Percentiles rank a stretch among this genome's conserved stretches.
Evolutionary conservation across 345 rosid genomes (phyloP).

Genomic region (Nephelium lappaceum): DNA sequence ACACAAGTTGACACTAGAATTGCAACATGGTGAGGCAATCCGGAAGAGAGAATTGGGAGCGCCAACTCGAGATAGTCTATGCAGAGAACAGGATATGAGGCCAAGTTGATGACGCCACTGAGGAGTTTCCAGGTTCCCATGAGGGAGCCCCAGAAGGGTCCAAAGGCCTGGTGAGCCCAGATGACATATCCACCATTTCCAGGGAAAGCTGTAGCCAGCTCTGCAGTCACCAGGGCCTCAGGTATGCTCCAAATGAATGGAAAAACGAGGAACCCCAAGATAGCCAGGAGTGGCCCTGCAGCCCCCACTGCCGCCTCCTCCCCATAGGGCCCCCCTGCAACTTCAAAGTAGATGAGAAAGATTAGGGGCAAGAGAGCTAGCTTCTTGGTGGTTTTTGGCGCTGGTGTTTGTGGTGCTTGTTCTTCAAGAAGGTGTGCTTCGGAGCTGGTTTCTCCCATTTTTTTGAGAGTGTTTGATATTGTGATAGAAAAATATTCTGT

Average conservation of each 20-base stretch:
- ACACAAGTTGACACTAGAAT: conserved; percentile 40
- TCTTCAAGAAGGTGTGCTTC: not conserved
- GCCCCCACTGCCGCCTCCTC: conserved; percentile 82
- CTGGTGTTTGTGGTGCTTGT: conserved; percentile 11
- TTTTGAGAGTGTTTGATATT: not conserved
- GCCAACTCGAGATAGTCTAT: conserved; percentile 59
- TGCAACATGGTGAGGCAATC: conserved; percentile 57
- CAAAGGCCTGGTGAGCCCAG: conserved; percentile 83
- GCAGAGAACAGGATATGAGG: conserved; percentile 74
- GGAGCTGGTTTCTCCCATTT: not conserved
- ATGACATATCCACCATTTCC: conserved; percentile 87
- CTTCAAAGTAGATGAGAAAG: conserved; percentile 89
- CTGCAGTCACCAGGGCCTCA: conserved; percentile 87
- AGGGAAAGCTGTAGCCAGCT: conserved; percentile 83
- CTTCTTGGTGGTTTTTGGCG: conserved; percentile 34
- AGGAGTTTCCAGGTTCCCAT: conserved; percentile 87
- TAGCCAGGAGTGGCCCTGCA: conserved; percentile 69
- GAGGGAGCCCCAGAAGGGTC: conserved; percentile 67
- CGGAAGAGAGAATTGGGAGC: conserved; percentile 47
- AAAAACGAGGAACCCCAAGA: conserved; percentile 70
- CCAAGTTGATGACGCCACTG: conserved; percentile 82
- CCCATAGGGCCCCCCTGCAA: conserved; percentile 86
- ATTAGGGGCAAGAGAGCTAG: conserved; percentile 75
- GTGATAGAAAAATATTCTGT: not conserved
- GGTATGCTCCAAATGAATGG: conserved; percentile 93